Percentiles rank a stretch among this genome's conserved stretches.
Conservation (phyloP, 306 rosid species). For the Comarum palustre region DNA sequence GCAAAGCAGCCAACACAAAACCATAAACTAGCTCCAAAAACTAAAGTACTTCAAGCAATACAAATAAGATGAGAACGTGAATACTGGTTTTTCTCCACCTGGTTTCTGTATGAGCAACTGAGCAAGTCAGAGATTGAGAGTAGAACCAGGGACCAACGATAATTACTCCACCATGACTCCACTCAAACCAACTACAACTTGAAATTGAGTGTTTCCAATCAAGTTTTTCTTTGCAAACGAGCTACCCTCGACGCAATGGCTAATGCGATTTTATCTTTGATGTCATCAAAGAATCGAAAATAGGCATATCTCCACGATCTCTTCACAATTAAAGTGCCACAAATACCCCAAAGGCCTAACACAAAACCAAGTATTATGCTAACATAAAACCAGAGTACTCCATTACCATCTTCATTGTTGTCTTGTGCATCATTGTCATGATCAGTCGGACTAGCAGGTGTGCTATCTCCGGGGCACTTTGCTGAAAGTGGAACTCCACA, state of each 20-base stretch:
- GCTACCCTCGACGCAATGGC: background rate
- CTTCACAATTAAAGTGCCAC: background rate
- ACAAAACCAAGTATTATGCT: background rate
- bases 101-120: background rate
- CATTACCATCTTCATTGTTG: background rate
- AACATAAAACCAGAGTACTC: background rate
- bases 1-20: too few relatives aligned
- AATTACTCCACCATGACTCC: background rate
- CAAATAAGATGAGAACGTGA: background rate
- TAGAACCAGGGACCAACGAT: background rate
- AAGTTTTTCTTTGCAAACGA: background rate
- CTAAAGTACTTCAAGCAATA: background rate
- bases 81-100: background rate
- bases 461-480: background rate
- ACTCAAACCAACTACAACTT: too few relatives aligned
- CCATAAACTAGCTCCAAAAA: background rate
- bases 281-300: background rate
- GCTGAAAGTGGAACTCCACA: background rate
- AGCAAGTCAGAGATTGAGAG: background rate
- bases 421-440: background rate
- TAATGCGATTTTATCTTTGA: background rate
- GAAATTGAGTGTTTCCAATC: background rate
- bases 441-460: background rate
- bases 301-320: background rate
- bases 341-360: background rate